These are phyloP conservation scores for Maudiozyma turicensis DNA, from an alignment of 805 yeast species.

Conservation along the genomic window DNA sequence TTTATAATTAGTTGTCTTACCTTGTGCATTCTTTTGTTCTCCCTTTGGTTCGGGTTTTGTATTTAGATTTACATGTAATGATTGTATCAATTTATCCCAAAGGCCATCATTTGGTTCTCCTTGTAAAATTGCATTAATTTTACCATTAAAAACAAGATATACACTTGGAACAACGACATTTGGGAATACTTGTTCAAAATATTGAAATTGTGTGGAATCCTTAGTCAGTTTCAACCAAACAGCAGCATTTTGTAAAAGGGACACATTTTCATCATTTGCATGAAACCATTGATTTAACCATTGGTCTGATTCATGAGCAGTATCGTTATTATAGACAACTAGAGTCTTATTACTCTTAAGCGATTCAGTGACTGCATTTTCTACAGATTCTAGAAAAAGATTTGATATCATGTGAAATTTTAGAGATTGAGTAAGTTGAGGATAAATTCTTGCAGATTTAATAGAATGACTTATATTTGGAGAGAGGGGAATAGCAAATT, in stretches of 20 bases:
- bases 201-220: constrained; percentile 35
- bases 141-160: constrained; percentile 41
- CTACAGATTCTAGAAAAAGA: constrained; percentile 20
- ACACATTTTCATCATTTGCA: constrained; percentile 9
- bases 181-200: constrained; percentile 50
- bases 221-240: constrained; percentile 35
- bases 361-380: constrained; percentile 35
- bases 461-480: background rate
- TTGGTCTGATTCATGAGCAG: constrained; percentile 11
- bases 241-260: constrained; percentile 9
- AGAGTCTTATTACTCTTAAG: constrained; percentile 30
- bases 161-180: constrained; percentile 44
- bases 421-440: background rate
- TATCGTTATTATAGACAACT: constrained; percentile 30
- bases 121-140: constrained; percentile 35
- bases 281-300: constrained; percentile 24
- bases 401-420: constrained; percentile 4
- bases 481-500: too few relatives aligned
- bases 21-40: background rate
- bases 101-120: constrained; percentile 18
- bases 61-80: constrained; percentile 6
- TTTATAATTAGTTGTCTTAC: background rate
- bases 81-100: constrained; percentile 3
- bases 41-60: background rate
- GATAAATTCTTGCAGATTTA: too few relatives aligned